phyloP scores from a whole-genome alignment of 2,329 filamentous ascomycete genomes.

The Fusarium torreyae region DNA sequence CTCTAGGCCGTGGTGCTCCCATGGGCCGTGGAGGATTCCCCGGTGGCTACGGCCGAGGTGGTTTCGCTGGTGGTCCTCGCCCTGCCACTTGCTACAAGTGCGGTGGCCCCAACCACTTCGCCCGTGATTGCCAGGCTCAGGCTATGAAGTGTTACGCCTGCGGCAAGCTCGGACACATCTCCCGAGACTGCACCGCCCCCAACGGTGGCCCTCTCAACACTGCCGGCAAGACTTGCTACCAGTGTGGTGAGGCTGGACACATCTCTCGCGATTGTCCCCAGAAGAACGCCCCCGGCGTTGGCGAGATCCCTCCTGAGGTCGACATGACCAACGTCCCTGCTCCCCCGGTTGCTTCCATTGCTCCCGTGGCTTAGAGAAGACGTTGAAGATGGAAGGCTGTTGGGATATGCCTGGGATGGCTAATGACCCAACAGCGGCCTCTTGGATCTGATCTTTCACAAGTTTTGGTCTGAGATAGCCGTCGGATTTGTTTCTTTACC shows the following conservation, averaged over 20 bases:
- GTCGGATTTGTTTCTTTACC: slow-evolving; percentile 44
- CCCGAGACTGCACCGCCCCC: slow-evolving; percentile 92
- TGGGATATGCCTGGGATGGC: slow-evolving; percentile 17
- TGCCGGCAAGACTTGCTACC: slow-evolving; percentile 98
- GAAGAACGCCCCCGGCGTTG: slow-evolving; percentile 67
- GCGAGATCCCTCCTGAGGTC: slow-evolving; percentile 63
- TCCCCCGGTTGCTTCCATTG: slow-evolving; percentile 63
- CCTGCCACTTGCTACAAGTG: slow-evolving; percentile 82
- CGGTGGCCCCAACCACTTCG: slow-evolving; percentile 95
- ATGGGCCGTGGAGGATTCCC: slow-evolving; percentile 80
- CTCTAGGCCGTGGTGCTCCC: slow-evolving; percentile 76
- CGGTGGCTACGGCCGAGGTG: slow-evolving; percentile 77
- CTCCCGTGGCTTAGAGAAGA: slow-evolving; percentile 57
- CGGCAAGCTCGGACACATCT: slow-evolving; percentile 95
- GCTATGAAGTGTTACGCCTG: slow-evolving; percentile 99
- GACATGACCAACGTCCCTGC: slow-evolving; percentile 60
- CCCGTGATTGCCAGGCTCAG: slow-evolving; percentile 97
- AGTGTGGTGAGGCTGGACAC: slow-evolving; percentile 94
- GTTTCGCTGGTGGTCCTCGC: slow-evolving; percentile 78
- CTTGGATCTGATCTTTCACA: slow-evolving; percentile 22
- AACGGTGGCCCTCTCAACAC: slow-evolving; percentile 97
- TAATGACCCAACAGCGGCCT: slow-evolving; percentile 27
- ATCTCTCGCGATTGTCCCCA: slow-evolving; percentile 95
- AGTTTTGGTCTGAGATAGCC: slow-evolving; percentile 23
- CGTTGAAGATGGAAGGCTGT: slow-evolving; percentile 24